Percentiles rank a stretch among this genome's conserved stretches.
Conservation (phyloP, 2,329 filamentous ascomycete genomes). For the Beauveria scarabaeidicola region DNA sequence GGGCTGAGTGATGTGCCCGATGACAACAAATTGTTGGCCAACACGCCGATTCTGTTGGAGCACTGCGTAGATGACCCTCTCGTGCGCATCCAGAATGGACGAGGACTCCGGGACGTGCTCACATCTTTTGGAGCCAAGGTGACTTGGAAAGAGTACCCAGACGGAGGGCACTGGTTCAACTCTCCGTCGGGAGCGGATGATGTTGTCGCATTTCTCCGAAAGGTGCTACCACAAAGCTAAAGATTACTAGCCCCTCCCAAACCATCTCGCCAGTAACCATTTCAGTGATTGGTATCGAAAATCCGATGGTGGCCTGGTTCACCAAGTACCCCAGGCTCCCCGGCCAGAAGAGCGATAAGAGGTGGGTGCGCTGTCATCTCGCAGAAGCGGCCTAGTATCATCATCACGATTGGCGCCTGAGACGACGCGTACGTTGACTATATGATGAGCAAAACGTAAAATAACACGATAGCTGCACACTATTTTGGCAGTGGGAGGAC, state of each 20-base stretch:
- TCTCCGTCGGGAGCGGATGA: constrained; percentile 35
- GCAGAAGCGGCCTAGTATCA: too few relatives aligned
- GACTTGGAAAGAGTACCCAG: constrained; percentile 31
- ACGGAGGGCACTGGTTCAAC: constrained; percentile 38
- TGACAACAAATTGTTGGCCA: constrained; percentile 20
- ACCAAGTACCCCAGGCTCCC: too few relatives aligned
- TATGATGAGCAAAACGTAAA: too few relatives aligned
- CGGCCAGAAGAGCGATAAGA: too few relatives aligned
- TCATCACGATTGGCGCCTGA: too few relatives aligned
- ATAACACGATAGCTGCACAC: too few relatives aligned
- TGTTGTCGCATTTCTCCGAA: constrained; percentile 25
- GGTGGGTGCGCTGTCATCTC: too few relatives aligned
- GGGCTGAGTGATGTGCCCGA: constrained; percentile 19
- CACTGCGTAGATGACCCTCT: constrained; percentile 37
- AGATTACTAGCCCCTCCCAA: constrained; percentile 58
- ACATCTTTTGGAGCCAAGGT: constrained; percentile 29
- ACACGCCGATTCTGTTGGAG: constrained; percentile 36
- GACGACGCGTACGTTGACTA: too few relatives aligned
- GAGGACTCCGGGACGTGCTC: constrained; percentile 26
- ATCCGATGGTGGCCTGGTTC: constrained; percentile 57
- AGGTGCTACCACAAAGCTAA: neutral
- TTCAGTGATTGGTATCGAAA: constrained; percentile 64
- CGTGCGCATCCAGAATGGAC: constrained; percentile 30
- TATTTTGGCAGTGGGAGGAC: constrained; percentile 32
- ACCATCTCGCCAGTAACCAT: constrained; percentile 57